phyloP scores from a whole-genome alignment of 805 yeast genomes.

The Myxozyma geophila region DNA sequence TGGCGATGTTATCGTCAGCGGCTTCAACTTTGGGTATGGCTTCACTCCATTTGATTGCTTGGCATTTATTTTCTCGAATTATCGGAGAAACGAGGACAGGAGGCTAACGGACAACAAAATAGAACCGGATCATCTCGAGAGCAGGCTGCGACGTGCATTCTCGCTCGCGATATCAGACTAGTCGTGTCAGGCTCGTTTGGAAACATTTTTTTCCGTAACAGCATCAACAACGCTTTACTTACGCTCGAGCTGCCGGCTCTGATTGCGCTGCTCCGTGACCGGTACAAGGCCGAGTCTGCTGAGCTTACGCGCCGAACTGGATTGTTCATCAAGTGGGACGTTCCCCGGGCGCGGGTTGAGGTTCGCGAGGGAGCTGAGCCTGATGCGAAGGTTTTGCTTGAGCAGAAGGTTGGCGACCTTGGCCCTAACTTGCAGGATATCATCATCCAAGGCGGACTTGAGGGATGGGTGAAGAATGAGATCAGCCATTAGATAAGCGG shows the following conservation, averaged over 20 bases:
- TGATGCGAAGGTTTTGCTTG: conserved; percentile 59
- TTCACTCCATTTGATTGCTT: neutral
- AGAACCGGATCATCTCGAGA: conserved; percentile 95
- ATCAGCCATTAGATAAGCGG: conserved; percentile 11
- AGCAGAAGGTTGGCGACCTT: conserved; percentile 91
- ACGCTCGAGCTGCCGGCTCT: conserved; percentile 92
- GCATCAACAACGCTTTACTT: conserved; percentile 92
- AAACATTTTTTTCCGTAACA: conserved; percentile 92
- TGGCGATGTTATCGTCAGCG: conserved; percentile 88
- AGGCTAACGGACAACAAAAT: neutral
- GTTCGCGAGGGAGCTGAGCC: conserved; percentile 63
- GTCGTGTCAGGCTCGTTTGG: conserved; percentile 98
- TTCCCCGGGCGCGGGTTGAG: conserved; percentile 76
- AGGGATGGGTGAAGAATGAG: conserved; percentile 91
- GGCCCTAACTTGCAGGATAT: conserved; percentile 96
- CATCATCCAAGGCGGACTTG: conserved; percentile 95
- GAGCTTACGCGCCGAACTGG: conserved; percentile 95
- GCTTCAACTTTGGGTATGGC: conserved; percentile 80
- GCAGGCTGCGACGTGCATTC: conserved; percentile 98
- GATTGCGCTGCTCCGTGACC: conserved; percentile 73
- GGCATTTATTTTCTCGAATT: neutral
- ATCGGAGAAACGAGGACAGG: neutral
- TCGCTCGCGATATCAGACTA: conserved; percentile 89
- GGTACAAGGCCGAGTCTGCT: conserved; percentile 56
- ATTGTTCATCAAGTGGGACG: conserved; percentile 91